Base-by-base conservation (phyloP, 805 yeast genomes). In the Schwanniomyces occidentalis region DNA sequence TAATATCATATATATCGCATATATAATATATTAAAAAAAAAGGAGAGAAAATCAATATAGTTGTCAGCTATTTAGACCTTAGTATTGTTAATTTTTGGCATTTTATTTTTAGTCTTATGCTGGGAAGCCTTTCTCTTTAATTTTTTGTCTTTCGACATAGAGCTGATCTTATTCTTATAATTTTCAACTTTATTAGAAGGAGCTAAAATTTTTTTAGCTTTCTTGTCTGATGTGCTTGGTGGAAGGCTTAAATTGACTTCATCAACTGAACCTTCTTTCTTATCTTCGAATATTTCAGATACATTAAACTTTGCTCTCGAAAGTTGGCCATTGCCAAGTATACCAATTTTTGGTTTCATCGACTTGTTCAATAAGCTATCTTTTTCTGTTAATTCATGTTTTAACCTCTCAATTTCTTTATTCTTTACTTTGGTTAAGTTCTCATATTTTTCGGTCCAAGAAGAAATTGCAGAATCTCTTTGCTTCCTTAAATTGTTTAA, bases 91-190 rank as follows among this genome's bases (percentile, higher is more conserved):
- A 26, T n/a, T 16, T 32, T 32, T 22, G 24, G 35, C 10, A 24
- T 19, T 21, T 32, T 32, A 16, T 32, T 24, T 6, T 17, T 26
- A 16, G 26, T 7, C 24, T 32, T 21, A 21, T 26, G 30, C 5
- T 14, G 26, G 10, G 36, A 25, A n/a, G 20, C 29, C 18, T 26
- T 35, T 20, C 33, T 38, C 28, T 30, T 38, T 22, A 27, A 26
- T 17, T 28, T 38, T 32, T 34, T 28, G n/a, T 27, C 34, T 20
- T 24, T 30, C 17, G 17, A 16, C 21, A 24, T 30, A 18, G 17
- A 25, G 20, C 19, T 30, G 20, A 27, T 21, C 20, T 27, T 30
- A n/a, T 30, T 22, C 14, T 22, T 16, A 15, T 24, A 30, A 16
- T 22, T 20, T 4, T 34, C 33, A 3, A 16, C 14, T 19, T 16